Base-by-base conservation (phyloP, 768 basidiomycete species). In the Kwoniella europaea region DNA sequence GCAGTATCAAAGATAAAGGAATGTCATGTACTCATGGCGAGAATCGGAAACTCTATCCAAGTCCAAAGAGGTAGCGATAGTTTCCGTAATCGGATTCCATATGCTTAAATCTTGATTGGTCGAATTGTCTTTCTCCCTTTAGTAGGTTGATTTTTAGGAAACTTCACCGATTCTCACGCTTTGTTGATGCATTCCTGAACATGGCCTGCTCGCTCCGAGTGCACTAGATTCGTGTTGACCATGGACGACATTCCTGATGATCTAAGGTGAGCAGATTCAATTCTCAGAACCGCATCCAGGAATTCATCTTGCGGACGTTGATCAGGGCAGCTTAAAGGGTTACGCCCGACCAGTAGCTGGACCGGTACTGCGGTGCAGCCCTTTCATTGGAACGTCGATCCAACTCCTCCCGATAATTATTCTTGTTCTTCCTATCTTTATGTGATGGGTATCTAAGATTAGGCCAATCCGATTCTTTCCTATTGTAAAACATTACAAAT, bases 381-480 rank as follows among this genome's bases (percentile, higher is more conserved):
- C 35, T 35, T 50, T 50, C 46, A 18, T 10, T 46, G 44, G 2
- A 46, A 18, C 46, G 18, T 18, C 5, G 46, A 18, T 50, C 46
- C 46, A 50, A 50, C 46, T 15, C 46, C 46, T 50, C 18, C 46
- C 46, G 46, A 50, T 3, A 22, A 55, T 22, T 5, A 24, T 55
- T 20, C n/a, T 20, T 55, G 50, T 52, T 15, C 20, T 55, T 55
- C 54, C 20, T 55, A 55, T 22, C 54, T 55, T 55, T 22, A 55
- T 55, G 54, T 55, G 54, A 55, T 55, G n/a, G 10, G 3, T 22
- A n/a, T 10, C 1, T 35, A 0, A 35, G 35, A 35, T 35, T 35
- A 35, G 24, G 10, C 54, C 24, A 55, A 24, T 55, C 54, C 54
- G 54, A 55, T n/a, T 24, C 24, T 55, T 55, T 55, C 54, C 54